A percentile compares a stretch with the other conserved stretches of the same genome.
phyloP scores from a whole-genome alignment of 768 basidiomycete genomes.

The Tulasnella sp. region DNA sequence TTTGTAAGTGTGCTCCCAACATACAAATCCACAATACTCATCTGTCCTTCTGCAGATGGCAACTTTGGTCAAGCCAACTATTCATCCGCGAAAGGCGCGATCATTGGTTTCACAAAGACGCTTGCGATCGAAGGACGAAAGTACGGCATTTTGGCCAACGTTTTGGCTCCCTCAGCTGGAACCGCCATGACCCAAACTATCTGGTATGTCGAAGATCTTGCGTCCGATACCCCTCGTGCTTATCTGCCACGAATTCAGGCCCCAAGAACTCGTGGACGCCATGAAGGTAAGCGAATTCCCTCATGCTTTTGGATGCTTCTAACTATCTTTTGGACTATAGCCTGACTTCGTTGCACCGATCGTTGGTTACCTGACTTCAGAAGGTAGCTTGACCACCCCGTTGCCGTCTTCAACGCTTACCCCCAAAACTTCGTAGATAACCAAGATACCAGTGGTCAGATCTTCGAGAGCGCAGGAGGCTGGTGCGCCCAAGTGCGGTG shows the following conservation, averaged over 20 bases:
- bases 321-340: constrained; percentile 39
- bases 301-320: background rate
- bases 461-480: constrained; percentile 87
- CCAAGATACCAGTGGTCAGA: constrained; percentile 59
- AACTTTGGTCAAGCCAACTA: constrained; percentile 97
- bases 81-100: constrained; percentile 87
- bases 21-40: background rate
- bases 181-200: constrained; percentile 88
- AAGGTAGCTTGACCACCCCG: constrained; percentile 43
- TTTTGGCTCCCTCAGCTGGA: constrained; percentile 81
- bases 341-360: constrained; percentile 91
- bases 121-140: constrained; percentile 89
- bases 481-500: constrained; percentile 92
- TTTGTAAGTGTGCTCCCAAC: constrained; percentile 56
- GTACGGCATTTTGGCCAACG: constrained; percentile 86
- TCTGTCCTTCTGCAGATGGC: constrained; percentile 54
- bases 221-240: background rate
- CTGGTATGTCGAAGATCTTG: constrained; percentile 47
- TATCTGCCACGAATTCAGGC: constrained; percentile 44
- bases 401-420: background rate
- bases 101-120: constrained; percentile 84
- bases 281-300: constrained; percentile 58
- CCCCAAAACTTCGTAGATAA: constrained; percentile 49
- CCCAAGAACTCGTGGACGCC: constrained; percentile 80
- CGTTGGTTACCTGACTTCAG: constrained; percentile 84